These are phyloP conservation scores for Leucocoprinus sp. DNA, from an alignment of 768 basidiomycete genomes.

Conservation along the genomic window DNA sequence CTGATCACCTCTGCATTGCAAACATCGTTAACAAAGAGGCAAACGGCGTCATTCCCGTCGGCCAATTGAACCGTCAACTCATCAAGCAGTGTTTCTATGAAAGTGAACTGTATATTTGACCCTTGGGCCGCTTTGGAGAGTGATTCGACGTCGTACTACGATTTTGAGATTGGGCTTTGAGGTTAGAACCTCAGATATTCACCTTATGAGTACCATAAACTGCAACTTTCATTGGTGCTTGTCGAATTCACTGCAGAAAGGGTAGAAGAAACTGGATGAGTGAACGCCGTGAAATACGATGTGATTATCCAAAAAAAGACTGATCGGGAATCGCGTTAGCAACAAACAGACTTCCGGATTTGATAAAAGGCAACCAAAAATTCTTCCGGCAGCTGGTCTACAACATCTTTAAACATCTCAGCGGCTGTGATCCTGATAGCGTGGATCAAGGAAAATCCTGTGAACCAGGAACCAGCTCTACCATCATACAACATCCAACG, in stretches of 20 bases:
- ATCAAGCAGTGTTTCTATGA: slow-evolving; percentile 30
- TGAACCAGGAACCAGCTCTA: too few relatives aligned
- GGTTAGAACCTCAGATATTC: neutral
- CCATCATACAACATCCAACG: too few relatives aligned
- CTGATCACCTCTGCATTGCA: slow-evolving; percentile 28
- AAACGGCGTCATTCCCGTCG: slow-evolving; percentile 30
- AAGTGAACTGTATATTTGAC: slow-evolving; percentile 26
- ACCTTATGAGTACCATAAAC: slow-evolving; percentile 31
- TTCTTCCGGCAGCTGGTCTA: too few relatives aligned
- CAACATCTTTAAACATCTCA: too few relatives aligned
- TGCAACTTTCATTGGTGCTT: slow-evolving; percentile 28
- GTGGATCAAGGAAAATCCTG: too few relatives aligned
- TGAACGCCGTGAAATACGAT: too few relatives aligned
- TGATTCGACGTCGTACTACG: slow-evolving; percentile 30
- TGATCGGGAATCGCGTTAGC: too few relatives aligned
- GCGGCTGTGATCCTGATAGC: too few relatives aligned
- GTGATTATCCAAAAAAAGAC: too few relatives aligned
- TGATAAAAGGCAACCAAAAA: too few relatives aligned
- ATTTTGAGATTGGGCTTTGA: neutral
- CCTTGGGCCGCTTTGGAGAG: slow-evolving; percentile 22
- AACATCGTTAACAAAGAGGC: slow-evolving; percentile 36
- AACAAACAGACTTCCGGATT: too few relatives aligned
- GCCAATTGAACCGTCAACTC: slow-evolving; percentile 27
- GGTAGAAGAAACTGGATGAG: too few relatives aligned
- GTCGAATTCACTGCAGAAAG: neutral